Conservation (phyloP, 441 rosid genomes). For the Aquilaria agallochum region DNA sequence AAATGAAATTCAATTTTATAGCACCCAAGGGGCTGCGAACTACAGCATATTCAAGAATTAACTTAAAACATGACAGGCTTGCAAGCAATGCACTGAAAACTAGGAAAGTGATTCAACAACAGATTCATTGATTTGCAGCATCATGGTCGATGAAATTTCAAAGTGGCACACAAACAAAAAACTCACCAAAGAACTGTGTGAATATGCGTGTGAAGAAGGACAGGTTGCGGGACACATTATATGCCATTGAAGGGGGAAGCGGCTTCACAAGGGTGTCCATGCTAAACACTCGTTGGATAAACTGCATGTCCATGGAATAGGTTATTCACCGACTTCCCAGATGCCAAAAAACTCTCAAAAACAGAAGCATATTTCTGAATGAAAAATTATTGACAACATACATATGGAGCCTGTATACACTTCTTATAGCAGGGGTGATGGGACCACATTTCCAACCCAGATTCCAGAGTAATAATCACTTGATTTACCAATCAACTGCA, state of each 20-base stretch:
- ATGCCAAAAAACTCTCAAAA: too few relatives aligned
- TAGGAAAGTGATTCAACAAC: background rate
- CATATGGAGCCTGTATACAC: too few relatives aligned
- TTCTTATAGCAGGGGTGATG: too few relatives aligned
- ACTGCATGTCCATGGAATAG: constrained; percentile 36
- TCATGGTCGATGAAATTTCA: background rate
- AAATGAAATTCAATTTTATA: background rate
- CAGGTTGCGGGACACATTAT: constrained; percentile 86
- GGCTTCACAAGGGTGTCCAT: constrained; percentile 96
- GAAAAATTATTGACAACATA: too few relatives aligned
- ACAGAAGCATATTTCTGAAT: too few relatives aligned
- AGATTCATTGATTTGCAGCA: background rate
- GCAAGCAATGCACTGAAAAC: background rate
- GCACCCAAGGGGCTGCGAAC: background rate
- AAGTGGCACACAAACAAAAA: constrained; percentile 9
- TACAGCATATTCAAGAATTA: background rate
- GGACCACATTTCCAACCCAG: too few relatives aligned
- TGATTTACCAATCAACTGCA: too few relatives aligned
- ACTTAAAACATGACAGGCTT: background rate
- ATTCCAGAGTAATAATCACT: too few relatives aligned
- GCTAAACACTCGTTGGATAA: constrained; percentile 84
- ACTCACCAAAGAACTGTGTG: constrained; percentile 96
- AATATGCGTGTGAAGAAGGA: constrained; percentile 93
- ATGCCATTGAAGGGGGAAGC: constrained; percentile 91
- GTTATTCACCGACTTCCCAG: too few relatives aligned